A percentile compares a stretch with the other conserved stretches of the same genome.
phyloP scores from a whole-genome alignment of 345 rosid genomes.

The Gossypioides kirkii region DNA sequence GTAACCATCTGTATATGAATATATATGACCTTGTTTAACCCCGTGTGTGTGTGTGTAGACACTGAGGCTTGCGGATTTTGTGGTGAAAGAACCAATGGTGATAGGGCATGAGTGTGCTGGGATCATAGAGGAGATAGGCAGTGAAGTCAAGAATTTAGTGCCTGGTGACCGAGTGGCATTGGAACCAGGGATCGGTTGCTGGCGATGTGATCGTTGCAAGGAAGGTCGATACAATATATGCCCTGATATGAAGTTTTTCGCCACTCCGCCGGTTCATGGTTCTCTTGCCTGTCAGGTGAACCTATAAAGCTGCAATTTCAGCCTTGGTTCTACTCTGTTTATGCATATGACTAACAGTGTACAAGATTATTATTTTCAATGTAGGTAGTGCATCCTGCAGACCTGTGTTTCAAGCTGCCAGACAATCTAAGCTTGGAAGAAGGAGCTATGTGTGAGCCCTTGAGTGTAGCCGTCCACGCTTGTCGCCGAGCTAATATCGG shows the following conservation, averaged over 20 bases:
- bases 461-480: slow-evolving; percentile 90
- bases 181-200: not conserved
- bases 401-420: slow-evolving; percentile 80
- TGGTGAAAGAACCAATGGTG: not conserved
- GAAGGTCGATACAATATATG: slow-evolving; percentile 1
- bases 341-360: not conserved
- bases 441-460: slow-evolving; percentile 96
- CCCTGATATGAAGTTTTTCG: not conserved
- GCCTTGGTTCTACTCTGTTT: not conserved
- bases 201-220: not conserved
- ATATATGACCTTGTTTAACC: too few relatives aligned
- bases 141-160: not conserved
- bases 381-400: slow-evolving; percentile 89
- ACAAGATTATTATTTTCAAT: not conserved
- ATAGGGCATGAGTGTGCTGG: not conserved
- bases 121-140: not conserved
- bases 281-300: not conserved
- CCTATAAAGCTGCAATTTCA: not conserved
- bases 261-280: not conserved
- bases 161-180: not conserved
- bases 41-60: not conserved
- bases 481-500: slow-evolving; percentile 75
- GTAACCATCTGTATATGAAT: too few relatives aligned
- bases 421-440: slow-evolving; percentile 88
- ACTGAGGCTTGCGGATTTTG: not conserved